Base-by-base conservation (phyloP, 148 eudicot species). In the Pouteria glomerata region DNA sequence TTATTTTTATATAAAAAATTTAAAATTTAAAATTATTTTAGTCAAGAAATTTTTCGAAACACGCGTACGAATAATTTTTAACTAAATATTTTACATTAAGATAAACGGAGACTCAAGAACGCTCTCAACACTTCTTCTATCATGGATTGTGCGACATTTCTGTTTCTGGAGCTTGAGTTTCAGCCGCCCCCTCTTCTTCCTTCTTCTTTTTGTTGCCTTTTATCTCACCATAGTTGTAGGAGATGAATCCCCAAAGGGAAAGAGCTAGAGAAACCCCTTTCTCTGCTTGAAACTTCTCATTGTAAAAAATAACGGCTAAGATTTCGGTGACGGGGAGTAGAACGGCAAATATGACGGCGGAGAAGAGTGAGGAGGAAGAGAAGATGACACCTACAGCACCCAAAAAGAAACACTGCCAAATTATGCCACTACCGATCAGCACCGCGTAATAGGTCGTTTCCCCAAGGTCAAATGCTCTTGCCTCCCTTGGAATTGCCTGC, bases 201-300 rank as follows among this genome's bases (percentile, higher is more conserved):
- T n/a, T n/a, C n/a, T n/a, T n/a, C n/a, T n/a, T n/a, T n/a, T n/a
- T n/a, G n/a, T n/a, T n/a, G n/a, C n/a, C n/a, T n/a, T n/a, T n/a
- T 2, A 58, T 53, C 63, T 85, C 89, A 1, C 89, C 89, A 14
- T 83, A 83, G 57, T 83, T 83, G 69, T 76, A 83, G 0, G 89
- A 85, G 37, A 83, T 14, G 47, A 83, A 83, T 44, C 89, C 89
- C 89, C 89, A 85, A 2, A 83, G 77, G 0, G 86, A 85, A 15
- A 85, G 85, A 8, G 68, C 69, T 5, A 85, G 81, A 27, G 86
- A 83, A 26, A 83, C 69, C 12, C 83, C 86, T 66, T 85, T 85
- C 56, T 83, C 85, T 0, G 76, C 76, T 18, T 81, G 83, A 34
- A 83, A 83, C 30, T 81, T 83, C 55, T 86, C 89, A 4, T 65